A percentile compares a stretch with the other conserved stretches of the same genome.
These are phyloP conservation scores for Neohortaea acidophila DNA, from an alignment of 495 filamentous ascomycete species.

Conservation along the genomic window DNA sequence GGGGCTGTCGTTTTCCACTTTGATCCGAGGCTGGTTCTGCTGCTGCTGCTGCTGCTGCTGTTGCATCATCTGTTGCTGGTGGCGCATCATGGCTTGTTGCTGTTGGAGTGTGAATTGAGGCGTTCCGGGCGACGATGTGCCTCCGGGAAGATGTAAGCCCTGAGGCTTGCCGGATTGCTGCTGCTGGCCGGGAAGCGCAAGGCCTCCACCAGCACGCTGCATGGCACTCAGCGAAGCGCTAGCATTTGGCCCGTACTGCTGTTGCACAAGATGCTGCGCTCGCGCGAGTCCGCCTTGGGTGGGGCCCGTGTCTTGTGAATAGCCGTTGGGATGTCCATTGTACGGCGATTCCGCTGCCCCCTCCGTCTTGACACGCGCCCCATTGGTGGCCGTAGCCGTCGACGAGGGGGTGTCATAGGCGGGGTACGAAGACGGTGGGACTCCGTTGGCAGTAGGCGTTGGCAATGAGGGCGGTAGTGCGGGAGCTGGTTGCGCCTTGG, in stretches of 20 bases:
- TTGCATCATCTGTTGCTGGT: slow-evolving; percentile 30
- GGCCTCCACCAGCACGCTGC: slow-evolving; percentile 11
- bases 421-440: slow-evolving; percentile 3
- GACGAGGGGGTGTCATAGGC: slow-evolving; percentile 3
- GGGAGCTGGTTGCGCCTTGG: slow-evolving; percentile 39
- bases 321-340: slow-evolving; percentile 22
- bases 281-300: slow-evolving; percentile 36
- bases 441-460: not conserved
- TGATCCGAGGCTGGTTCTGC: slow-evolving; percentile 17
- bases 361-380: slow-evolving; percentile 57
- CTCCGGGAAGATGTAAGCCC: slow-evolving; percentile 30
- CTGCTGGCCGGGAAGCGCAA: slow-evolving; percentile 32
- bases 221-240: slow-evolving; percentile 15
- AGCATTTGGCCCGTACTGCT: slow-evolving; percentile 55
- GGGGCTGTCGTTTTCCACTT: slow-evolving; percentile 15
- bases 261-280: slow-evolving; percentile 50
- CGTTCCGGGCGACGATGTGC: slow-evolving; percentile 30
- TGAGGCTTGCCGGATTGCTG: slow-evolving; percentile 23
- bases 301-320: slow-evolving; percentile 24
- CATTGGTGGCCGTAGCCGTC: slow-evolving; percentile 16
- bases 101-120: slow-evolving; percentile 33
- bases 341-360: slow-evolving; percentile 26
- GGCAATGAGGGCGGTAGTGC: slow-evolving; percentile 3
- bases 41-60: slow-evolving; percentile 21
- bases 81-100: slow-evolving; percentile 28